Percentiles rank a stretch among this genome's conserved stretches.
phyloP scores from a whole-genome alignment of 179 eudicot species.

The Spinacia oleracea region DNA sequence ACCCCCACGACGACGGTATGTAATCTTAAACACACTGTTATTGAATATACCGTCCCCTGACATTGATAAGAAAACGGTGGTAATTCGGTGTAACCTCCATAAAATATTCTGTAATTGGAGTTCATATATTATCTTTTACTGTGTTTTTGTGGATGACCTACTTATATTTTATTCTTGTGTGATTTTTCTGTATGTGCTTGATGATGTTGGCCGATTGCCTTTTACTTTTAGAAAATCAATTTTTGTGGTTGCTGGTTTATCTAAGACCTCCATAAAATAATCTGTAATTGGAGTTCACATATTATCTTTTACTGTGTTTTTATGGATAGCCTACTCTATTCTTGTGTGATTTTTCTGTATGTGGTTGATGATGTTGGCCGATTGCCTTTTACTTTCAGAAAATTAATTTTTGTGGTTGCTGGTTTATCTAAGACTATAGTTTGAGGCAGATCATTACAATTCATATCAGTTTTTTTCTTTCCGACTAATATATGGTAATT shows the following conservation, averaged over 20 bases:
- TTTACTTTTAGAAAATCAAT: not conserved
- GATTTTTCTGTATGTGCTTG: not conserved
- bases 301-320: not conserved
- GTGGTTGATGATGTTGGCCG: not conserved
- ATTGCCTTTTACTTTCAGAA: not conserved
- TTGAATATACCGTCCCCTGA: not conserved
- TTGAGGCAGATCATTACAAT: too few relatives aligned
- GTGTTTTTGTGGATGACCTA: not conserved
- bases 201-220: not conserved
- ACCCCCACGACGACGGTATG: slow-evolving; percentile 87
- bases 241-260: too few relatives aligned
- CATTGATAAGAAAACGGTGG: not conserved
- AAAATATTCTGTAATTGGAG: not conserved
- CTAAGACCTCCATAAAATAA: not conserved
- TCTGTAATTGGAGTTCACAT: not conserved
- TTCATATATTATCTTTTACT: not conserved
- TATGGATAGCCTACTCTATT: not conserved
- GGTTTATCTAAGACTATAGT: too few relatives aligned
- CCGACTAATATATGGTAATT: not conserved
- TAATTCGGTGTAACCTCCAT: not conserved
- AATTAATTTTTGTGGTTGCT: too few relatives aligned
- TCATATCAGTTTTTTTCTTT: too few relatives aligned
- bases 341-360: not conserved
- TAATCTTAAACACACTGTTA: slow-evolving; percentile 7
- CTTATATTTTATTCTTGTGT: not conserved